phyloP scores from a whole-genome alignment of 1,139 yeast genomes.

The Suhomyces wounanorum region DNA sequence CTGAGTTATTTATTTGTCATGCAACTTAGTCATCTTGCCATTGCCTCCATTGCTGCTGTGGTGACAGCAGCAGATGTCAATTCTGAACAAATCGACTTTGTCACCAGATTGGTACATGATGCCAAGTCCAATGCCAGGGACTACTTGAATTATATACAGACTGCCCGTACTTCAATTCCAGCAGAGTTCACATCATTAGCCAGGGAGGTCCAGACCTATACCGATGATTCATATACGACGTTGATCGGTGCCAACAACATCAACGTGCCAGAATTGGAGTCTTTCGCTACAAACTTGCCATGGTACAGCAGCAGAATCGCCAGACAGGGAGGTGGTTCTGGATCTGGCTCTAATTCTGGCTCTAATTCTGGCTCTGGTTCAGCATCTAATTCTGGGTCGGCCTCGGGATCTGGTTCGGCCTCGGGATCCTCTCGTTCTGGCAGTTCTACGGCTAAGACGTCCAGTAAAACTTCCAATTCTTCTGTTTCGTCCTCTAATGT shows the following conservation, averaged over 20 bases:
- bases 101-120: constrained; percentile 34
- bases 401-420: neutral
- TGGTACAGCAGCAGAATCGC: constrained; percentile 39
- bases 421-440: constrained; percentile 1
- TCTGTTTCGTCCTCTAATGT: constrained; percentile 5
- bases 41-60: constrained; percentile 4
- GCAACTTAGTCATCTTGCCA: constrained; percentile 6
- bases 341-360: constrained; percentile 17
- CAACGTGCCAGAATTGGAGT: constrained; percentile 26
- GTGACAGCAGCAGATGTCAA: constrained; percentile 7
- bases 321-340: constrained; percentile 5
- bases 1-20: neutral
- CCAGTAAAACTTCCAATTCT: neutral
- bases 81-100: constrained; percentile 23
- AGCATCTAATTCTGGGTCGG: constrained; percentile 2
- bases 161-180: constrained; percentile 28
- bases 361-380: constrained; percentile 6
- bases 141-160: constrained; percentile 26
- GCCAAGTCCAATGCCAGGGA: constrained; percentile 24
- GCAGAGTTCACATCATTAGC: constrained; percentile 27
- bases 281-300: constrained; percentile 41
- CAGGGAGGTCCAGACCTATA: constrained; percentile 36
- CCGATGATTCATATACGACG: constrained; percentile 41
- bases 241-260: constrained; percentile 25
- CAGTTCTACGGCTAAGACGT: neutral